Evolutionary conservation across 805 yeast genomes (phyloP), one percentile per base, ranked within the genome.

Genomic region (Aciculoconidium aculeatum): DNA sequence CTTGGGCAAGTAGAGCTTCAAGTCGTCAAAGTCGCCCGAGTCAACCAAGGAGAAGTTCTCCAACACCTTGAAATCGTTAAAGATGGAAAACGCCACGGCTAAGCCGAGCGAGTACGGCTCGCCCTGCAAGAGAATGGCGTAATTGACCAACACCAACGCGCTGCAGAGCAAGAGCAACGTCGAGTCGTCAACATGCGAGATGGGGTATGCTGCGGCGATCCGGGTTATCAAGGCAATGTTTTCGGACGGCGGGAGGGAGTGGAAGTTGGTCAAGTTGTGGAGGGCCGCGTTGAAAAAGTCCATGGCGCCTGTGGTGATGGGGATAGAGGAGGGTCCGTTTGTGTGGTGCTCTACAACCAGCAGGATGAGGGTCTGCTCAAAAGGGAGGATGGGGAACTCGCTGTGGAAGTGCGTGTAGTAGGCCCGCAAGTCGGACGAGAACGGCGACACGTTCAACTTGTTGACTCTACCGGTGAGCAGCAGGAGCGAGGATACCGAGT

Each of bases 91-190:
- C 1, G 80, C 60, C 24, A 50, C 57, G 3, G 75, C 65, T 16
- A 80, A 58, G 1, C 79, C 77, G 21, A 75, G 54, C 5, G 82
- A 72, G 43, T 72, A 75, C 19, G 67, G 63, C 30, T 71, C 73
- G 0, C 88, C 87, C 14, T 76, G 69, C 22, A 77, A 55, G 2
- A 77, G 54, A 7, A 77, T 64, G 7, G 75, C 55, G 43, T 76
- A 80, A 44, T 78, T 78, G 17, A 76, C 45, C 7, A 60, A 21
- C 8, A 59, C 37, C 25, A 62, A 45, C 5, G 59, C 35, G 6
- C 53, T 42, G 24, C 60, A 58, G 26, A 52, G 53, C 7, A 59
- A 40, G 1, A 53, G 37, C 7, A 53, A 32, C 3, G 46, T 39
- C 14, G 46, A 43, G 23, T 61, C 65, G 34, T 44, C 45, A 10